These are phyloP conservation scores for Penicillium herquei DNA, from an alignment of 495 filamentous ascomycete genomes.

Conservation along the genomic window DNA sequence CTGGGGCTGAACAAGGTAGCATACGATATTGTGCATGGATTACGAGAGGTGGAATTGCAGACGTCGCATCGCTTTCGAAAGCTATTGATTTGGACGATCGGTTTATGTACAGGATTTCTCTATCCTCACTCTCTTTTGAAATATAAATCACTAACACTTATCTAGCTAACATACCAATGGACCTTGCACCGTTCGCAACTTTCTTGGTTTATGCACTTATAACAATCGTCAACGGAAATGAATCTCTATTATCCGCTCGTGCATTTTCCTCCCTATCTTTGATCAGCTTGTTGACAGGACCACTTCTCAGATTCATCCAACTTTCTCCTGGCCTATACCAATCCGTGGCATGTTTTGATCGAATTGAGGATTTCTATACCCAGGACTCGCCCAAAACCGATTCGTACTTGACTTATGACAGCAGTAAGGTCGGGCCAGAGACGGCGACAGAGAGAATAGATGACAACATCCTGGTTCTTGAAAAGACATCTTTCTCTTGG, in stretches of 20 bases:
- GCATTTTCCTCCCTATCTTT: conserved; percentile 37
- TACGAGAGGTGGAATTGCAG: background rate
- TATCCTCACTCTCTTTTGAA: background rate
- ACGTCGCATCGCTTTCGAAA: background rate
- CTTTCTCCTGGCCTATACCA: background rate
- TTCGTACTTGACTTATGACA: too few relatives aligned
- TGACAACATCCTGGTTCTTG: background rate
- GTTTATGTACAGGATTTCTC: background rate
- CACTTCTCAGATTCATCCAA: conserved; percentile 1
- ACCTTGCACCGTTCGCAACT: conserved; percentile 36
- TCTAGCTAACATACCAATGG: conserved; percentile 13
- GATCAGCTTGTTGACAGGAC: conserved; percentile 26
- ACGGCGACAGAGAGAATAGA: background rate
- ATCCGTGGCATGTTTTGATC: background rate
- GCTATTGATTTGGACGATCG: background rate
- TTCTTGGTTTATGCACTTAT: conserved; percentile 41
- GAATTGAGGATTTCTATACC: background rate
- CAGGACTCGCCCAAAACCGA: background rate
- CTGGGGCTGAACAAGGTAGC: background rate
- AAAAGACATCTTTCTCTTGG: background rate
- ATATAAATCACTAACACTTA: too few relatives aligned
- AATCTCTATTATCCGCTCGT: conserved; percentile 34
- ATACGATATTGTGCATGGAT: background rate
- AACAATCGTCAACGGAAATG: conserved; percentile 34
- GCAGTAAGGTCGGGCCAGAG: background rate